A percentile compares a stretch with the other conserved stretches of the same genome.
Conservation (phyloP, 192 early-diverging fungal genomes). For the Spinellus fusiger region DNA sequence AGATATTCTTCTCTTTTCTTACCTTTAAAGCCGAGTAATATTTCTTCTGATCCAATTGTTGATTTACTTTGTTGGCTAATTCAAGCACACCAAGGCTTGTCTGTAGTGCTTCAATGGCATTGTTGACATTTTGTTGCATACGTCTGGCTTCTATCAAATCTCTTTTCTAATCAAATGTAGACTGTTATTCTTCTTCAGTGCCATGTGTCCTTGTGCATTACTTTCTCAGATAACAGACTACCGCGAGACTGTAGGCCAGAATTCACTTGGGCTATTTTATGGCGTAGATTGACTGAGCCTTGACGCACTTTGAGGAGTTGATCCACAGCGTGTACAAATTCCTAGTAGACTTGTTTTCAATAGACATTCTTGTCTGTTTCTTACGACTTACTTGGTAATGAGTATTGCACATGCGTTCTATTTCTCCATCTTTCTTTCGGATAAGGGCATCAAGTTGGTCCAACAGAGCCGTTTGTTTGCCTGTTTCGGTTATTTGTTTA, state of each 20-base stretch:
- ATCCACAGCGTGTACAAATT: conserved; percentile 91
- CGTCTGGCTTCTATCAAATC: conserved; percentile 71
- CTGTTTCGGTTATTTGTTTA: conserved; percentile 81
- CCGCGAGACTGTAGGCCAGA: conserved; percentile 79
- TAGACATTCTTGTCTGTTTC: not conserved
- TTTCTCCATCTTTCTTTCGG: conserved; percentile 87
- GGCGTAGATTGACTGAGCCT: conserved; percentile 77
- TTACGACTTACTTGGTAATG: conserved; percentile 85
- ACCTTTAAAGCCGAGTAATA: conserved; percentile 91
- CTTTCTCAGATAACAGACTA: conserved; percentile 69
- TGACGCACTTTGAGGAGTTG: conserved; percentile 92
- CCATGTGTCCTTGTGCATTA: not conserved
- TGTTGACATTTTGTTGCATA: conserved; percentile 84
- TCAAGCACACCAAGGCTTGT: conserved; percentile 85
- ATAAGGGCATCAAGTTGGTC: conserved; percentile 81
- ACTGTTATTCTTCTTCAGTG: not conserved
- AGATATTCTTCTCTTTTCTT: conserved; percentile 4
- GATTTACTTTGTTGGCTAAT: conserved; percentile 76
- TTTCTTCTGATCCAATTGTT: conserved; percentile 72
- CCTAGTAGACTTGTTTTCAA: conserved; percentile 37
- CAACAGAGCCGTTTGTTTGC: conserved; percentile 81
- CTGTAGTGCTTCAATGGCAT: conserved; percentile 71
- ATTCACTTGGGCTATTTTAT: conserved; percentile 84
- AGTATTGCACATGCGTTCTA: conserved; percentile 93
- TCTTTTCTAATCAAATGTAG: conserved; percentile 53